Evolutionary conservation across 441 rosid genomes (phyloP).

Genomic region (Syzygium syzygioides): DNA sequence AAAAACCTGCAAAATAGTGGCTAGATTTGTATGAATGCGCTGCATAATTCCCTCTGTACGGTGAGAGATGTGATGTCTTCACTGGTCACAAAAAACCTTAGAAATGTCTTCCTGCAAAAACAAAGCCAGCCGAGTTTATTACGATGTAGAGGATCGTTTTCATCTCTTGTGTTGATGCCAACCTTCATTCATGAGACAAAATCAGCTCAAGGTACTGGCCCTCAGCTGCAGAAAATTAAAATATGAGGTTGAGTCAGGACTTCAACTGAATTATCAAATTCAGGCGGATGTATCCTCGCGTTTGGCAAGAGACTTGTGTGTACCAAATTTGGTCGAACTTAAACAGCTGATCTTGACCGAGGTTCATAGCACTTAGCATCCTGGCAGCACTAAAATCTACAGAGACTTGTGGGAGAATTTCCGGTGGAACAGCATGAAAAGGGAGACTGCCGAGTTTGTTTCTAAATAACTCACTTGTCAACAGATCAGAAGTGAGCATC

Average conservation of each 20-base stretch:
- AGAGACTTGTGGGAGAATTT: neutral
- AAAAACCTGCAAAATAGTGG: neutral
- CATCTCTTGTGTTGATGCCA: neutral
- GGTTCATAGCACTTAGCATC: neutral
- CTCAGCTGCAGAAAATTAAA: too few species aligned
- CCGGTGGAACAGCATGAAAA: neutral
- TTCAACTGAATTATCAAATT: too few species aligned
- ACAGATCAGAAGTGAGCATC: neutral
- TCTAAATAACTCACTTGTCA: neutral
- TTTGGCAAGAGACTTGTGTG: too few species aligned
- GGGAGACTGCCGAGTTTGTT: neutral
- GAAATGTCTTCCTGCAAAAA: neutral
- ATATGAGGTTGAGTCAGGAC: too few species aligned
- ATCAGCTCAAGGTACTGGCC: neutral
- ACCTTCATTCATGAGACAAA: neutral
- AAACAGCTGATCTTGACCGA: neutral
- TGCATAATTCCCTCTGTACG: neutral
- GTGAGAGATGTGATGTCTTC: fast-evolving
- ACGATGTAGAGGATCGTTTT: neutral
- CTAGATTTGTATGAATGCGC: too few species aligned
- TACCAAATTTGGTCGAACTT: too few species aligned
- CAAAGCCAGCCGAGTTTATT: neutral
- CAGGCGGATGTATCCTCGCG: too few species aligned
- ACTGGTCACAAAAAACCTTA: neutral
- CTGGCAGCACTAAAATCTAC: neutral